Conservation (phyloP, 345 rosid genomes). For the Citrus reticulata region DNA sequence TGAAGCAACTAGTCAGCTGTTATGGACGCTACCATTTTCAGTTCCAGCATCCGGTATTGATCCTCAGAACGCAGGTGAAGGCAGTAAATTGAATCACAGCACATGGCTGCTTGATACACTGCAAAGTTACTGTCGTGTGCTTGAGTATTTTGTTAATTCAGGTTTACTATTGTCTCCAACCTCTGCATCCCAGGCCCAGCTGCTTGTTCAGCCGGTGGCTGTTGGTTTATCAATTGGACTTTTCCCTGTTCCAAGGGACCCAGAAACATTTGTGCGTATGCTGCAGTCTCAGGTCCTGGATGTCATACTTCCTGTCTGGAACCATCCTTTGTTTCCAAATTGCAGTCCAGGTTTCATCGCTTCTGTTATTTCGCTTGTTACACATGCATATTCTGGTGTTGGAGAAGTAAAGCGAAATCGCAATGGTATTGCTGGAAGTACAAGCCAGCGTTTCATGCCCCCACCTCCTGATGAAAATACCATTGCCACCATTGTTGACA, state of each 20-base stretch:
- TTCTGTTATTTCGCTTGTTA: conserved; percentile 73
- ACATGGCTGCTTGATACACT: conserved; percentile 82
- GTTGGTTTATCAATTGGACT: conserved; percentile 88
- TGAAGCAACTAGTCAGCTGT: conserved; percentile 90
- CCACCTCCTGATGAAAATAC: conserved; percentile 91
- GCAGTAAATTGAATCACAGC: conserved; percentile 55
- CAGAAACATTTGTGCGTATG: conserved; percentile 77
- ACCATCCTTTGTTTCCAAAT: conserved; percentile 71
- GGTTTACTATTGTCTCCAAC: conserved; percentile 59
- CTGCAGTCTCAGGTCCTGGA: conserved; percentile 92
- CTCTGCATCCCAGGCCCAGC: conserved; percentile 79
- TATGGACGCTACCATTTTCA: conserved; percentile 72
- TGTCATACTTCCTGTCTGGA: conserved; percentile 86
- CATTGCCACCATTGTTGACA: conserved; percentile 84
- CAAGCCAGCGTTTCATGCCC: conserved; percentile 69
- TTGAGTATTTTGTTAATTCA: conserved; percentile 88
- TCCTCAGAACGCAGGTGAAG: conserved; percentile 65
- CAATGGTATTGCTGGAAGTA: conserved; percentile 55
- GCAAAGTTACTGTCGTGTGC: conserved; percentile 69
- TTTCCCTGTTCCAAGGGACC: conserved; percentile 89
- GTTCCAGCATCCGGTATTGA: conserved; percentile 48
- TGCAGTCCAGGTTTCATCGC: conserved; percentile 75
- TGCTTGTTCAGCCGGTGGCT: conserved; percentile 86
- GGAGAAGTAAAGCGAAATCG: conserved; percentile 81
- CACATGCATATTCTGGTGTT: conserved; percentile 79